phyloP scores from a whole-genome alignment of 768 basidiomycete species.

The Boletus barrowsii region DNA sequence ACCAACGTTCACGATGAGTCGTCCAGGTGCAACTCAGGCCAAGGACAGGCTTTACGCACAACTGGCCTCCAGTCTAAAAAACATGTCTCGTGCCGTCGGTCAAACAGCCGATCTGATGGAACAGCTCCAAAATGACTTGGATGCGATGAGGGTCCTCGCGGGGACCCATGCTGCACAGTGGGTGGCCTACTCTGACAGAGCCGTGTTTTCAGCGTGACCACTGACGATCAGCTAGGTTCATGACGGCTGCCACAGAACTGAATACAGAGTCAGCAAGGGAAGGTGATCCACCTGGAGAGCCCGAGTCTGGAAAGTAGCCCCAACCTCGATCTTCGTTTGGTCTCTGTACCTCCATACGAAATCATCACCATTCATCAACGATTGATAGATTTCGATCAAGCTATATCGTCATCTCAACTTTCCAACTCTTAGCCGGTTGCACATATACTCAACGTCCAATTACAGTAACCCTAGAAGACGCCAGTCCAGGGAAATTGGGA shows the following conservation, averaged over 20 bases:
- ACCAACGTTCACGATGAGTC: constrained; percentile 13
- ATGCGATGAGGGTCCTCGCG: constrained; percentile 76
- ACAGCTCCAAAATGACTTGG: constrained; percentile 69
- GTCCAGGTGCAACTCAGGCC: constrained; percentile 62
- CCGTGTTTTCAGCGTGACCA: neutral
- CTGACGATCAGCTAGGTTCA: constrained; percentile 39
- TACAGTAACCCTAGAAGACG: too few relatives aligned
- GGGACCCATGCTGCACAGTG: constrained; percentile 82
- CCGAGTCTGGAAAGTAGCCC: constrained; percentile 10
- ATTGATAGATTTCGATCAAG: too few relatives aligned
- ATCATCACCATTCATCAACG: too few relatives aligned
- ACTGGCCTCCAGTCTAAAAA: constrained; percentile 62
- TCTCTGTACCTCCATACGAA: neutral
- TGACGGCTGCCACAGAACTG: constrained; percentile 47
- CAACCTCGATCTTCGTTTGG: neutral
- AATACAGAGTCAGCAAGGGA: constrained; percentile 30
- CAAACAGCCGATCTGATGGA: constrained; percentile 78
- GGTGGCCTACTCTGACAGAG: constrained; percentile 20
- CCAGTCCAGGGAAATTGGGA: too few relatives aligned
- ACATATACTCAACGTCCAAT: too few relatives aligned
- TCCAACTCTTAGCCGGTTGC: too few relatives aligned
- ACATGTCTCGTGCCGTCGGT: constrained; percentile 64
- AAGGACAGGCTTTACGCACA: constrained; percentile 82
- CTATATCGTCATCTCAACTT: too few relatives aligned
- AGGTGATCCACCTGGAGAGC: constrained; percentile 2